Conservation (phyloP, 305 asterid genomes). For the Caryopteris hybrid region DNA sequence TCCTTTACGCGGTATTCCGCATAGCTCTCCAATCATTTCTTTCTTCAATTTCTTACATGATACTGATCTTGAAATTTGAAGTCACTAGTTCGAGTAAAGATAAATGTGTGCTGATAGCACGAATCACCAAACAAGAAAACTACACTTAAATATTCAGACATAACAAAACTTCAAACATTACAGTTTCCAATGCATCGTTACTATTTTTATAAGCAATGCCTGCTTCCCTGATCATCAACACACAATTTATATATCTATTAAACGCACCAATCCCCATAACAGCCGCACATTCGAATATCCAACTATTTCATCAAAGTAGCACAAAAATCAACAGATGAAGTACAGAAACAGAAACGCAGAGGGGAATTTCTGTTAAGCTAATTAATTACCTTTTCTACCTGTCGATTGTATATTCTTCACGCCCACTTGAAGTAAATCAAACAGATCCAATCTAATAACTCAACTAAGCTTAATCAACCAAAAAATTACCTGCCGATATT, state of each 20-base stretch:
- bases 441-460: constrained; percentile 52
- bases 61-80: constrained; percentile 11
- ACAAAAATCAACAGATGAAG: constrained; percentile 12
- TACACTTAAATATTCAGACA: constrained; percentile 22
- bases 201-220: constrained; percentile 15
- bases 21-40: constrained; percentile 5
- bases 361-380: neutral
- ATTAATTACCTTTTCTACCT: constrained; percentile 28
- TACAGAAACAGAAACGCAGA: neutral
- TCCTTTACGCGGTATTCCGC: neutral
- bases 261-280: constrained; percentile 11
- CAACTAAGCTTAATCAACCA: constrained; percentile 33
- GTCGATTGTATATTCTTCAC: constrained; percentile 18
- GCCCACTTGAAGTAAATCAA: constrained; percentile 27
- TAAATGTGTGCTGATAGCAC: constrained; percentile 5
- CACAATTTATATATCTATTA: constrained; percentile 12
- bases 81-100: constrained; percentile 4
- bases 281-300: constrained; percentile 8
- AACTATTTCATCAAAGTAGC: neutral
- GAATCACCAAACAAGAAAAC: constrained; percentile 13
- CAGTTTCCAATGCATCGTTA: constrained; percentile 24
- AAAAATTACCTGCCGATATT: constrained; percentile 29
- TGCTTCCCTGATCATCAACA: constrained; percentile 24
- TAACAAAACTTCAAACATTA: constrained; percentile 6
- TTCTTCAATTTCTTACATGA: constrained; percentile 14